A percentile compares a stretch with the other conserved stretches of the same genome.
Conservation (phyloP, 306 rosid genomes). For the Pachyrhizus erosus region DNA sequence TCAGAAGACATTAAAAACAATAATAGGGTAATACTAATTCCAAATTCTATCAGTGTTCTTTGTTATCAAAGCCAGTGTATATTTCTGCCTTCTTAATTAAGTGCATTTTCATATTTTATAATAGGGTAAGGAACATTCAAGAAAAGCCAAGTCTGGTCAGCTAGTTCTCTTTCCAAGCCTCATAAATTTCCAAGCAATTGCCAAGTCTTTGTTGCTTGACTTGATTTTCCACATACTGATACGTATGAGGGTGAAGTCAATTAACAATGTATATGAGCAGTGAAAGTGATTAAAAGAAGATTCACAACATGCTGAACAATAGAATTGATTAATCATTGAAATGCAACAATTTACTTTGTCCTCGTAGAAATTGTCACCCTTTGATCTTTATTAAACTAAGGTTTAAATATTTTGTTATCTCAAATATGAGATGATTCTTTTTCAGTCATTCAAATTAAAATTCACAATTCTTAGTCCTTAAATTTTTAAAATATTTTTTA, state of each 20-base stretch:
- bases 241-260: not conserved
- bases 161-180: not conserved
- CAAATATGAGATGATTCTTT: no score
- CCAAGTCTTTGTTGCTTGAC: not conserved
- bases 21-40: not conserved
- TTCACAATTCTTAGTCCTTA: no score
- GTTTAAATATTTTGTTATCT: no score
- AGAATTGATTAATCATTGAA: no score
- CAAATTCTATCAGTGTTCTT: not conserved
- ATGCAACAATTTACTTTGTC: no score
- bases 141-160: not conserved
- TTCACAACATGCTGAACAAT: no score
- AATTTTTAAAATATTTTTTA: no score
- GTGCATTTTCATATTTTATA: conserved; percentile 1
- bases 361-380: no score
- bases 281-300: not conserved
- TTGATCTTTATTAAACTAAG: no score
- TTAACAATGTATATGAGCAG: not conserved
- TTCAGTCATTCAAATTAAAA: no score
- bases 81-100: not conserved
- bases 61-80: not conserved
- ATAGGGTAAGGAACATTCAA: not conserved
- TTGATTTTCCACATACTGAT: not conserved
- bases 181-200: not conserved
- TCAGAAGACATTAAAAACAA: conserved; percentile 7